Base-by-base conservation (phyloP, 148 eudicot species). In the Chenopodium formosanum region DNA sequence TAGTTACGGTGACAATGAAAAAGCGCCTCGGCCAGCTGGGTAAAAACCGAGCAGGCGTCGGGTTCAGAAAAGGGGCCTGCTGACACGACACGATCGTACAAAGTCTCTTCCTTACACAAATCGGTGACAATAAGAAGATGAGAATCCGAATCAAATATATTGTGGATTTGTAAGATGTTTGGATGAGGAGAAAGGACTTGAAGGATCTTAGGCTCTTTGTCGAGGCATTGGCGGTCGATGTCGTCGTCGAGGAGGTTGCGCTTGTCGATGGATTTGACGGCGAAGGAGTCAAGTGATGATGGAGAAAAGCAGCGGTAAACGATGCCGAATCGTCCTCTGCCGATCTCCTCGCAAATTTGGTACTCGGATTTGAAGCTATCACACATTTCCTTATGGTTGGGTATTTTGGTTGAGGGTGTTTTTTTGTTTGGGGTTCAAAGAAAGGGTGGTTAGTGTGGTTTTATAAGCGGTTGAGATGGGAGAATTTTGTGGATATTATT, bases 321-420 rank as follows among this genome's bases (percentile, higher is more conserved):
- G 79, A 88, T 79, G 79, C 97, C 97, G 88, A 95, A 93, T 23
- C 90, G 86, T 10, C 97, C 97, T 23, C 97, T 92, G 40, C 99
- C 97, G 78, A 95, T 88, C 86, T 95, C 97, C 75, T 92, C 92
- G 84, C 89, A 85, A 32, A 95, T 40, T 17, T 90, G 85, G 92
- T 92, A 95, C 25, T 91, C 91, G 60, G 25, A 40, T 14, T 90
- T 89, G 65, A 95, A 85, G 78, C 63, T 75, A 4, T 89, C 87
- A 73, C 87, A 87, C 97, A 93, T 93, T 79, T 70, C 71, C 63
- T 37, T 16, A 9, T 0, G 19, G 44, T 34, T 34, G 3, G 74
- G 20, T 70, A 37, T 70, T 20, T 4, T 4, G 4, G 17, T 68
- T 68, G 31, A 1, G 22, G 40, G 37, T 70, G 47, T 16, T 70